Base-by-base conservation (phyloP, 805 yeast species). In the Metschnikowia rubicola region DNA sequence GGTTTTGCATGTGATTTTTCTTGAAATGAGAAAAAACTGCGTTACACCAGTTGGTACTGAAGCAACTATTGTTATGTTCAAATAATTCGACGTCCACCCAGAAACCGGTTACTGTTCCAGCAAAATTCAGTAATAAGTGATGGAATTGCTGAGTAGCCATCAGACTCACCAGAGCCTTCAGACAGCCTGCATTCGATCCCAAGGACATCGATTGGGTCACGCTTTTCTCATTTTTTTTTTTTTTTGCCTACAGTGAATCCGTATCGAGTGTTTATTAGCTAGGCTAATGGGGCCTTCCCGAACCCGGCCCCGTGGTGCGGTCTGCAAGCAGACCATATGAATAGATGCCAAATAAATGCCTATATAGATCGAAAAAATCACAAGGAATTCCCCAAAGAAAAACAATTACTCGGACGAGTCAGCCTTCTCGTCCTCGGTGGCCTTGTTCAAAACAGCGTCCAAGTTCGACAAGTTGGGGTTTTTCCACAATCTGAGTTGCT, bases 401-500 rank as follows among this genome's bases (percentile, higher is more conserved):
- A 15, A 17, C 29, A 26, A 17, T 38, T 52, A 47, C 50, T 50
- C 52, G 31, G 56, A 41, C 30, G 48, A 32, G 30, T 53, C 40
- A 13, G 35, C 21, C 48, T 50, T 50, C 42, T 43, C 62, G 41
- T 59, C 58, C 47, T 62, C 66, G 34, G 60, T 61, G 34, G 63
- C 70, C 53, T 67, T 61, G 59, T 68, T 68, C 63, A 72, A 70
- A 38, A 70, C 75, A 10, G 62, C 56, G 54, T 72, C 75, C 58
- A 72, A 68, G 45, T 50, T 62, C 32, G 77, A 72, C 64, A 72
- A 67, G 62, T 72, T 56, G 19, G 77, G 60, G 63, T 72, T 72
- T 56, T 68, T 64, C 76, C 75, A 70, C 60, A 72, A 69, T 66
- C 77, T 71, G 60, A 72, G 71, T 49, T 72, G 70, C 54, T 58